Conservation (phyloP, 805 yeast species). For the Maudiozyma serrabonitensis region DNA sequence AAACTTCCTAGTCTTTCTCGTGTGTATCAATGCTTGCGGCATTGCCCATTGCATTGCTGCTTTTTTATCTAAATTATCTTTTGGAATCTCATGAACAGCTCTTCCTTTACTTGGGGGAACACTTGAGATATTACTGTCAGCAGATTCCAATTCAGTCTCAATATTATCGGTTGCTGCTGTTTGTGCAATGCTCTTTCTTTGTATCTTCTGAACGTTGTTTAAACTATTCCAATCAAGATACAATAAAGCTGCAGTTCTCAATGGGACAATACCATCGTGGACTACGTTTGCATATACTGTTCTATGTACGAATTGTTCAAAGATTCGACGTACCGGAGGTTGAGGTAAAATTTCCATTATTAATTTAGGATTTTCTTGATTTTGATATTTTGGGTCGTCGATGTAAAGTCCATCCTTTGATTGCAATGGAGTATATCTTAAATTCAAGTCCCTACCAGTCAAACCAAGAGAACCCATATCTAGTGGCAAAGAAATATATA, state of each 20-base stretch:
- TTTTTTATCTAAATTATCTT: constrained; percentile 17
- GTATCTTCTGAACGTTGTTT: constrained; percentile 37
- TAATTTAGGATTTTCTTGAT: constrained; percentile 34
- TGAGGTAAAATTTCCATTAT: constrained; percentile 66
- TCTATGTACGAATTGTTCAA: constrained; percentile 56
- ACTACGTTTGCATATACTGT: constrained; percentile 83
- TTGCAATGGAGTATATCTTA: constrained; percentile 35
- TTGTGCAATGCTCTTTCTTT: constrained; percentile 2
- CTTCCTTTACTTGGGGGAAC: neutral
- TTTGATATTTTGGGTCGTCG: constrained; percentile 4
- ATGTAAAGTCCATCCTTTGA: constrained; percentile 21
- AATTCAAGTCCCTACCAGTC: constrained; percentile 84
- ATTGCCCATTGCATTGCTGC: constrained; percentile 22
- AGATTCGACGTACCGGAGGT: constrained; percentile 56
- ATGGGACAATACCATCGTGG: constrained; percentile 93
- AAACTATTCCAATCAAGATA: constrained; percentile 80
- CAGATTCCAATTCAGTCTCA: neutral
- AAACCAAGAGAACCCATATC: constrained; percentile 86
- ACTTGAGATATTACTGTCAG: neutral
- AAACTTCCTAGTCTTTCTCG: constrained; percentile 15
- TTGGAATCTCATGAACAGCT: constrained; percentile 19
- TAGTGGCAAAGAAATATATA: constrained; percentile 71
- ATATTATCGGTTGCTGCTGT: neutral
- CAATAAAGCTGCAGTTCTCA: constrained; percentile 78
- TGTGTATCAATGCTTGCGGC: constrained; percentile 19